Evolutionary conservation across 192 early-diverging fungal genomes (phyloP), one percentile per base, ranked within the genome.

Genomic region (Coemansia javaensis): DNA sequence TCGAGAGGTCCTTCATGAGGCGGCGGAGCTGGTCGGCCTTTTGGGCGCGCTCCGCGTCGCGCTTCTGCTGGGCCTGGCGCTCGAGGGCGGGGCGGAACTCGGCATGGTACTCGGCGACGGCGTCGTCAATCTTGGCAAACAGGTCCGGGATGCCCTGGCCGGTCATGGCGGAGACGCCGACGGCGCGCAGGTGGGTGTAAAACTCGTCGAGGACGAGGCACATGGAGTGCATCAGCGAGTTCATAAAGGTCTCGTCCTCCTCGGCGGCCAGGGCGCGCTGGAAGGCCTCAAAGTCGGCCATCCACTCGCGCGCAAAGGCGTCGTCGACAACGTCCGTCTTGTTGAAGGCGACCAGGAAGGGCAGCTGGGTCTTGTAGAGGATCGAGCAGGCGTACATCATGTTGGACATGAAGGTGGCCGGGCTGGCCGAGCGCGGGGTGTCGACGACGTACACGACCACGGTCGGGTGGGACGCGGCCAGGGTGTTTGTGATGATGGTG

Each of bases 371-470:
- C 61, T 96, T 96, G 82, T 98, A 98, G 30, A 98, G 80, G 62
- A 98, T 98, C 32, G 77, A 85, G 66, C 90, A 91, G 23, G 95
- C 95, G 66, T 98, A 98, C 45, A 98, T 77, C 93, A 98, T 96
- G 74, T 98, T 98, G 54, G 86, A 88, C 92, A 98, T 95, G 65
- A 98, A 98, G 2, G 95, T 98, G 12, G 89, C 88, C 7, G 95
- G 95, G 35, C 77, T 73, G 16, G 90, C 84, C 9, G 90, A 90
- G 27, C 95, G 83, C 1, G 95, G 93, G 30, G 95, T 98, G 65
- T 98, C 95, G 55, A 98, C 89, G 56, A 96, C 83, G 49, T 96
- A 98, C 2, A 86, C 87, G 4, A 96, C 74, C 38, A 90, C 86
- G 5, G 92, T 92, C 9, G 95, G 95, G 61, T 91, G 90, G 11